These are phyloP conservation scores for Chytriomyces hyalinus DNA, from an alignment of 192 early-diverging fungal species.

Conservation along the genomic window DNA sequence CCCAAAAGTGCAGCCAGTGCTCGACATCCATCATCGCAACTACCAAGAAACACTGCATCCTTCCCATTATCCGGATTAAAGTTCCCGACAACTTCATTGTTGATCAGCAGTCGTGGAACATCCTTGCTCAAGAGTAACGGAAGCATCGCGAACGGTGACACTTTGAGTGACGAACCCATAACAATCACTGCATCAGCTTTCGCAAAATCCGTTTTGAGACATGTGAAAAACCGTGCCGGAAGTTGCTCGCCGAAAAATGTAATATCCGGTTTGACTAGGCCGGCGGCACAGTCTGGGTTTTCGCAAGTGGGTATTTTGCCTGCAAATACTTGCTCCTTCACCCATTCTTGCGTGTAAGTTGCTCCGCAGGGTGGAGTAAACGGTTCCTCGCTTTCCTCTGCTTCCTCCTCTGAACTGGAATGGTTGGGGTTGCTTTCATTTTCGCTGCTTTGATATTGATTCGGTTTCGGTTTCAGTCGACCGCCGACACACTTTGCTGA, in stretches of 20 bases:
- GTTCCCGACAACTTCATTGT: slow-evolving; percentile 80
- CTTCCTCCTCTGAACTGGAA: not conserved
- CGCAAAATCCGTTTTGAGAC: slow-evolving; percentile 33
- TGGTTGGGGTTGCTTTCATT: not conserved
- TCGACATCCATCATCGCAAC: slow-evolving; percentile 79
- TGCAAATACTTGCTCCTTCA: slow-evolving; percentile 23
- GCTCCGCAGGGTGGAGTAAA: slow-evolving; percentile 3
- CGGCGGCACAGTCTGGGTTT: slow-evolving; percentile 49
- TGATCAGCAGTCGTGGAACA: slow-evolving; percentile 89
- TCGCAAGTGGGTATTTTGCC: slow-evolving; percentile 73
- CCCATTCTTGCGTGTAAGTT: slow-evolving; percentile 22
- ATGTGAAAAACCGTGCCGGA: slow-evolving; percentile 59
- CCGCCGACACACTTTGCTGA: slow-evolving; percentile 77
- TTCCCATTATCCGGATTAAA: slow-evolving; percentile 63
- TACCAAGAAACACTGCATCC: slow-evolving; percentile 82
- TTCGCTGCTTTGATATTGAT: no score
- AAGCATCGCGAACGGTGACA: slow-evolving; percentile 86
- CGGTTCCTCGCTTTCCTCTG: not conserved
- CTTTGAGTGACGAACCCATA: slow-evolving; percentile 89
- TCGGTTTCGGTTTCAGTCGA: no score
- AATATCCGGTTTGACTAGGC: slow-evolving; percentile 92
- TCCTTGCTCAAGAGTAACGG: slow-evolving; percentile 63
- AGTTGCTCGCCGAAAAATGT: slow-evolving; percentile 94
- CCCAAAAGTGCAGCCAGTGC: slow-evolving; percentile 74
- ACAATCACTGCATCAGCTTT: slow-evolving; percentile 86